These are phyloP conservation scores for Viola odorata DNA, from an alignment of 345 rosid species.

Conservation along the genomic window DNA sequence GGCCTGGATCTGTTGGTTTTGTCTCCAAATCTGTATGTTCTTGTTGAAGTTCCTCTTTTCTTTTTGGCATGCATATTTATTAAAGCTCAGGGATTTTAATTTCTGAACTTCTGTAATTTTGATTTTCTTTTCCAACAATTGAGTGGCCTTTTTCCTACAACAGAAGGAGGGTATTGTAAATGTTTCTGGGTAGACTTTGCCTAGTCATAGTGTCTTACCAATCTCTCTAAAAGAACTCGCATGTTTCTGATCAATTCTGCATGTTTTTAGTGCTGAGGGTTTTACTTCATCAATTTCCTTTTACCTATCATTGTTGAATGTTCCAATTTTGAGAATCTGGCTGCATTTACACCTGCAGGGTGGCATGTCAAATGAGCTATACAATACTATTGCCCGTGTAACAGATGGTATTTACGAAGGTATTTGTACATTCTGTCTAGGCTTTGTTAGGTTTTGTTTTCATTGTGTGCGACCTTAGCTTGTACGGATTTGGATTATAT, in stretches of 20 bases:
- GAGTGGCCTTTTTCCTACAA: background rate
- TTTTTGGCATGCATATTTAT: background rate
- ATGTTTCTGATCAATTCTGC: background rate
- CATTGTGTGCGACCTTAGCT: background rate
- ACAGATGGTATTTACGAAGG: constrained; percentile 97
- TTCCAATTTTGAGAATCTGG: constrained; percentile 5
- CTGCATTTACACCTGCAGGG: constrained; percentile 44
- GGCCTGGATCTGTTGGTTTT: constrained; percentile 98
- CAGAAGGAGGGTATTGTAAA: background rate
- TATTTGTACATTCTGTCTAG: constrained; percentile 16
- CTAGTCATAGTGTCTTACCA: background rate
- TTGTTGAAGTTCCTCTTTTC: constrained; percentile 9
- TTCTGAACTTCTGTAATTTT: background rate
- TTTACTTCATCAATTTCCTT: background rate
- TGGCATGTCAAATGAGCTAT: constrained; percentile 97
- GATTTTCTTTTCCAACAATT: background rate
- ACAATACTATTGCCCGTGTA: constrained; percentile 86
- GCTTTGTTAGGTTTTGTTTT: background rate
- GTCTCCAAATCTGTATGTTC: constrained; percentile 92
- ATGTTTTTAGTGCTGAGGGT: background rate
- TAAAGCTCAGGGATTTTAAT: background rate
- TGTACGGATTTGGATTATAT: constrained; percentile 6
- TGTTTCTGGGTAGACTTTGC: constrained; percentile 1
- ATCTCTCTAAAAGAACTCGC: background rate
- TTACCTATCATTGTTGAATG: constrained; percentile 1